Percentiles rank a stretch among this genome's conserved stretches.
Conservation (phyloP, 257 asterid species). For the Lantana camara region DNA sequence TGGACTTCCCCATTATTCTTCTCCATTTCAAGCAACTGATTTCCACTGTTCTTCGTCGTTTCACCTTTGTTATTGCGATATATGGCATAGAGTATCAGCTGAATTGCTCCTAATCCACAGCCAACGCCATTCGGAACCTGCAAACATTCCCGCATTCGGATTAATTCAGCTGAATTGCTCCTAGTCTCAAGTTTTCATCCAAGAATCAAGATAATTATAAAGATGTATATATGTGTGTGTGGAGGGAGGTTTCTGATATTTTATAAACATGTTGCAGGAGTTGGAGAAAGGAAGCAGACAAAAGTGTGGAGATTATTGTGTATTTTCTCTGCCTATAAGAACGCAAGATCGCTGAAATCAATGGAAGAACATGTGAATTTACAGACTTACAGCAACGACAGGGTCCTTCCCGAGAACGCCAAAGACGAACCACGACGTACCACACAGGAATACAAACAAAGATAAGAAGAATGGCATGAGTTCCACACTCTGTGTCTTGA, state of each 20-base stretch:
- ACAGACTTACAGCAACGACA: conserved; percentile 69
- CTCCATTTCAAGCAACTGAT: conserved; percentile 37
- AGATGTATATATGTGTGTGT: too few relatives aligned
- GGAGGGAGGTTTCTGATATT: too few relatives aligned
- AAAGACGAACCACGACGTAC: conserved; percentile 77
- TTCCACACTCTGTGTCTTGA: conserved; percentile 80
- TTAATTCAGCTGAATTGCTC: not conserved
- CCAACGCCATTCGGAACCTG: conserved; percentile 91
- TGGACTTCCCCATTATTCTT: conserved; percentile 29
- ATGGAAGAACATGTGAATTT: not conserved
- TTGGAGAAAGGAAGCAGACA: too few relatives aligned
- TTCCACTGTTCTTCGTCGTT: conserved; percentile 22
- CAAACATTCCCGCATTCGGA: not conserved
- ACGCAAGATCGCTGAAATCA: not conserved
- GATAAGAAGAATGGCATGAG: conserved; percentile 88
- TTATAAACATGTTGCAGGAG: too few relatives aligned
- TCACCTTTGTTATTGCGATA: conserved; percentile 60
- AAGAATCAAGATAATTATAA: too few relatives aligned
- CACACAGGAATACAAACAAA: conserved; percentile 69
- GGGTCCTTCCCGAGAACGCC: conserved; percentile 81
- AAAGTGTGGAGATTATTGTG: not conserved
- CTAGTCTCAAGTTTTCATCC: too few relatives aligned
- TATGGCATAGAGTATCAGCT: conserved; percentile 67
- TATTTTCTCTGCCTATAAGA: not conserved
- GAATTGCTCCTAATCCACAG: conserved; percentile 66